A percentile compares a stretch with the other conserved stretches of the same genome.
phyloP scores from a whole-genome alignment of 2,329 filamentous ascomycete species.

The Aspergillus aculeatinus region DNA sequence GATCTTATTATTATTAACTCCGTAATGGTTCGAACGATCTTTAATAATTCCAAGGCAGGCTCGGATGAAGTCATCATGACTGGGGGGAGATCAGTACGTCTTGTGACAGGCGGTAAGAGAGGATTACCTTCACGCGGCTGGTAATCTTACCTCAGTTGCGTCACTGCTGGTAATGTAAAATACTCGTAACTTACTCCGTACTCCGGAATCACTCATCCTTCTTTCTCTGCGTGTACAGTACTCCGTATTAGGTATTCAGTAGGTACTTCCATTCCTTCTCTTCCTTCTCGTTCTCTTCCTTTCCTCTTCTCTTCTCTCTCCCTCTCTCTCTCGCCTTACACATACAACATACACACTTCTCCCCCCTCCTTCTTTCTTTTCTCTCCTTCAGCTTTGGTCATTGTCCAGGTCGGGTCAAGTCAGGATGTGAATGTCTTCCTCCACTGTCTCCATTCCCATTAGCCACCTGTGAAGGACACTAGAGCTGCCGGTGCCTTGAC shows the following conservation, averaged over 20 bases:
- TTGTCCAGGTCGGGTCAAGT: background rate
- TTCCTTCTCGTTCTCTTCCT: slow-evolving; percentile 10
- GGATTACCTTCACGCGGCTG: background rate
- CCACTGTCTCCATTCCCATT: slow-evolving; percentile 12
- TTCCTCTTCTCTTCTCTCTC: background rate
- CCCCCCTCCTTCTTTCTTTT: too few relatives aligned
- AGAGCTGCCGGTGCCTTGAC: slow-evolving; percentile 19
- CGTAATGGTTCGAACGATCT: background rate
- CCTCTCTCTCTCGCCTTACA: too few relatives aligned
- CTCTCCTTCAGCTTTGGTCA: too few relatives aligned
- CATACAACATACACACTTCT: too few relatives aligned
- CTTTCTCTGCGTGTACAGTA: background rate
- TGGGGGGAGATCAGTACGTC: background rate
- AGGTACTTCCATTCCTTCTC: slow-evolving; percentile 10
- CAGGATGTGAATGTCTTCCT: background rate
- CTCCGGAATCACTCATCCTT: too few relatives aligned
- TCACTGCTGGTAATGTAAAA: background rate
- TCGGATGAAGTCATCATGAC: slow-evolving; percentile 22
- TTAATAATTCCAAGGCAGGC: background rate
- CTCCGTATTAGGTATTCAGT: too few relatives aligned
- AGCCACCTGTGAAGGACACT: slow-evolving; percentile 9
- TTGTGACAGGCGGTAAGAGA: background rate
- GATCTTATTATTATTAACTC: too few relatives aligned
- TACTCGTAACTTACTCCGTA: too few relatives aligned
- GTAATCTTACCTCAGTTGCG: too few relatives aligned